Evolutionary conservation across 768 basidiomycete species (phyloP), one percentile per base, ranked within the genome.

Genomic region (Leccinellum albellum): DNA sequence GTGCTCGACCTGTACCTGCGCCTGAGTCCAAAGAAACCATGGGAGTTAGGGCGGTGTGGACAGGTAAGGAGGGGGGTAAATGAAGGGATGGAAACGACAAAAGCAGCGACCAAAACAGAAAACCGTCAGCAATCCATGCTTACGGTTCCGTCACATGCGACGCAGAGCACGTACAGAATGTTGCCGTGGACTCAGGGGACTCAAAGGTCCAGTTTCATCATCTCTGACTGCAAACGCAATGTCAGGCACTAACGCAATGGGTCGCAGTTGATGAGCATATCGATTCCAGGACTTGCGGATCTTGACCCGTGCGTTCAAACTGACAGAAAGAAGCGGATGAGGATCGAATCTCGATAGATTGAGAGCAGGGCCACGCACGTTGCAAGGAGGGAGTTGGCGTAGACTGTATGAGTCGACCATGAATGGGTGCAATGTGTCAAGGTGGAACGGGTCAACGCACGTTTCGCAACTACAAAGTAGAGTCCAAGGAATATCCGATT

Each of bases 301-400:
- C 21, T 21, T 57, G 12, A 21, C 40, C 21, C 64, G 68, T 4
- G 66, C 40, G n/a, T 68, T 68, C 32, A 70, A 56, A 37, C 68
- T 68, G 10, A 20, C 20, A 42, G n/a, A 21, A 12, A 13, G 20
- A 42, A 20, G 20, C 12, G 24, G 62, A 57, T 29, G 66, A 32
- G 57, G 48, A 60, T 69, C 14, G 20, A 26, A 48, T 26, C 42
- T 57, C 15, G 10, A 14, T 17, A 3, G 15, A 8, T 14, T 3
- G 4, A 4, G 20, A 17, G 15, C 26, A n/a, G 20, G 7, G 31
- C 14, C 13, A 21, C 14, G 8, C 48, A 68, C 68, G 58, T 68
- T n/a, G 67, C 68, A 42, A 68, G 56, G 13, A 68, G 50, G 29
- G 61, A 70, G 24, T 70, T 70, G 37, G 67, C 67, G 12, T 68